Evolutionary conservation across 805 yeast species (phyloP), one percentile per base, ranked within the genome.

Genomic region (Candida ortonii): DNA sequence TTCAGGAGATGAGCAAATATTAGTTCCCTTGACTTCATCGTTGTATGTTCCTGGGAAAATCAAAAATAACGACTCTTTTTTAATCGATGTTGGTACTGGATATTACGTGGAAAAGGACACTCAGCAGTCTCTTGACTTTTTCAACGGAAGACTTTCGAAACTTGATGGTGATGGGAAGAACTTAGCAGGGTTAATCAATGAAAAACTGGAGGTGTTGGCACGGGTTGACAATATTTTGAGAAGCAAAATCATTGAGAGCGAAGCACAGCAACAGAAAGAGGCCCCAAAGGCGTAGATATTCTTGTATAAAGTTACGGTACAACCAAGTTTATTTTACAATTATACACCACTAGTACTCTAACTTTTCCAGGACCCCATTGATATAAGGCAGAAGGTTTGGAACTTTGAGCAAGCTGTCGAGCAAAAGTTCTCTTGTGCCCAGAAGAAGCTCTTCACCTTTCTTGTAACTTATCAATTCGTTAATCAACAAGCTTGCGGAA

Each of bases 31-130:
- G 41, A 86, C 97, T 0, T 71, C 88, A 13, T 86, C 96, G 0
- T 65, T 93, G 25, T 93, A 93, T 48, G 82, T 93, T 17, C 95
- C 96, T 4, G 98, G 97, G 2, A 73, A 67, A 34, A 71, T 85
- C 33, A 67, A 70, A 27, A 76, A 82, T 38, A 71, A 71, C 33
- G 72, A 80, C 40, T 78, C 72, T 39, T 93, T 82, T 50, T 67
- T 93, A 56, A 96, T 93, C 7, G 98, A 93, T 55, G 80, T 93
- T 16, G 98, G 98, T 22, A 93, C 98, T 0, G 97, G 97, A 3
- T 93, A 93, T 57, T 93, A 74, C 55, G 89, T 88, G 12, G 96
- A 87, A 55, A 93, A 93, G 61, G 60, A 60, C 30, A 74, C 76
- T 0, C 64, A 65, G 6, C 87, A 84, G 29, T 82, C 96, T 2